Evolutionary conservation across 2,329 filamentous ascomycete genomes (phyloP).

Genomic region (Scedosporium aurantiacum): DNA sequence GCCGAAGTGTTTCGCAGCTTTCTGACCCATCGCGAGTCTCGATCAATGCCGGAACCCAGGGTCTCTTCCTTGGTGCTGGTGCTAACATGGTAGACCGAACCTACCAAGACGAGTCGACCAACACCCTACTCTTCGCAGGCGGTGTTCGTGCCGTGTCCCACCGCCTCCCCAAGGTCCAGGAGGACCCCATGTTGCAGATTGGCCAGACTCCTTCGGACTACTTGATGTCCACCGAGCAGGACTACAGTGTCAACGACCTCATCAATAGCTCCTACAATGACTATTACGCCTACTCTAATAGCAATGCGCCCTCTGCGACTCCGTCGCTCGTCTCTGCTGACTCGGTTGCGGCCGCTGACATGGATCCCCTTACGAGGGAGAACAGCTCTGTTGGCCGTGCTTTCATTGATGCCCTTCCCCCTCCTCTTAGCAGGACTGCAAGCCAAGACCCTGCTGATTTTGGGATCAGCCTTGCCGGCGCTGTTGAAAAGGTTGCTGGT

Average conservation of each 20-base stretch:
- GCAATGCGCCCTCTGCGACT: slow-evolving; percentile 24
- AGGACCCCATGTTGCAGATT: slow-evolving; percentile 20
- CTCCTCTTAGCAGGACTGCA: slow-evolving; percentile 24
- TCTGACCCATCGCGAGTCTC: slow-evolving; percentile 19
- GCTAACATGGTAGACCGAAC: slow-evolving; percentile 15
- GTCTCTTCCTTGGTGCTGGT: background rate
- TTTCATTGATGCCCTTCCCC: slow-evolving; percentile 23
- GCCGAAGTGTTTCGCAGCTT: slow-evolving; percentile 30
- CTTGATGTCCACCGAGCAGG: slow-evolving; percentile 19
- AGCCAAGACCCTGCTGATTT: slow-evolving; percentile 15
- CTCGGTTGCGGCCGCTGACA: slow-evolving; percentile 22
- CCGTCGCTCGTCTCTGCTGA: slow-evolving; percentile 32
- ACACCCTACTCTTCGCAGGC: slow-evolving; percentile 12
- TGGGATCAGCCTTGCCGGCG: slow-evolving; percentile 10
- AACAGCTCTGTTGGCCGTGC: slow-evolving; percentile 27
- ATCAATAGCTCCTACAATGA: slow-evolving; percentile 15
- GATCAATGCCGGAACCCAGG: background rate
- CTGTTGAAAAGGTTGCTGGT: slow-evolving; percentile 19
- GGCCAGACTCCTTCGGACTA: slow-evolving; percentile 29
- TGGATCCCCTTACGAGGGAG: slow-evolving; percentile 29
- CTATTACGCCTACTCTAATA: slow-evolving; percentile 10
- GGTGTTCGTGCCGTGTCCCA: background rate
- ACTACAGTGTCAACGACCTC: slow-evolving; percentile 13
- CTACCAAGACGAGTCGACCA: slow-evolving; percentile 20
- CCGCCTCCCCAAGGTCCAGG: slow-evolving; percentile 25